Conservation (phyloP, 2,329 filamentous ascomycete species). For the Penicillium sp. region DNA sequence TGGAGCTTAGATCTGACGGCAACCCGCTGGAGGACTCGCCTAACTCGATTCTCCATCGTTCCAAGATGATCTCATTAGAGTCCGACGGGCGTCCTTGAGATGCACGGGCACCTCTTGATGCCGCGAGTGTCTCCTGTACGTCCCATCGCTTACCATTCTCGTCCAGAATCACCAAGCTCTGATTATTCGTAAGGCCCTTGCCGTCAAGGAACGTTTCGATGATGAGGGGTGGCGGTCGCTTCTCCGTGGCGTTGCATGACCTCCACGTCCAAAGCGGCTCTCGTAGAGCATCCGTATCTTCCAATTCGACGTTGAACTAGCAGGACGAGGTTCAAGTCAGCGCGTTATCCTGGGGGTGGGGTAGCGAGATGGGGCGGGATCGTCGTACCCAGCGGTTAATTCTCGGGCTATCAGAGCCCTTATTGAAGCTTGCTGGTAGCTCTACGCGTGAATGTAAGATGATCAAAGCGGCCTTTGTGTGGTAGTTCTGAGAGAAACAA, state of each 20-base stretch:
- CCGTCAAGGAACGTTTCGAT: constrained; percentile 89
- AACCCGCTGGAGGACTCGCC: constrained; percentile 61
- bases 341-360: not conserved
- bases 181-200: constrained; percentile 73
- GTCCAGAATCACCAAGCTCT: constrained; percentile 83
- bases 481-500: constrained; percentile 69
- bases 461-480: constrained; percentile 80
- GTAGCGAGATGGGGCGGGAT: not conserved
- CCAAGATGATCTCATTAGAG: constrained; percentile 73
- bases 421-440: constrained; percentile 58
- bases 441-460: constrained; percentile 78
- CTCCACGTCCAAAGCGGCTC: constrained; percentile 83
- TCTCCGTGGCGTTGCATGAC: constrained; percentile 70
- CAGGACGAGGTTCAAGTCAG: constrained; percentile 2
- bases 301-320: constrained; percentile 92
- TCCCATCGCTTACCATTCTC: constrained; percentile 91
- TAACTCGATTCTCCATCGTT: constrained; percentile 86
- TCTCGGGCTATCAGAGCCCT: constrained; percentile 59
- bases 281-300: constrained; percentile 84
- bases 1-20: constrained; percentile 53
- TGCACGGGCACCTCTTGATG: constrained; percentile 50
- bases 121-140: constrained; percentile 76
- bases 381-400: constrained; percentile 81
- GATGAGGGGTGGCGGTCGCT: constrained; percentile 76
- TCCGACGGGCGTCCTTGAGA: constrained; percentile 47